Percentiles rank a stretch among this genome's conserved stretches.
phyloP scores from a whole-genome alignment of 208 protist genomes.

The Crithidia bombi region DNA sequence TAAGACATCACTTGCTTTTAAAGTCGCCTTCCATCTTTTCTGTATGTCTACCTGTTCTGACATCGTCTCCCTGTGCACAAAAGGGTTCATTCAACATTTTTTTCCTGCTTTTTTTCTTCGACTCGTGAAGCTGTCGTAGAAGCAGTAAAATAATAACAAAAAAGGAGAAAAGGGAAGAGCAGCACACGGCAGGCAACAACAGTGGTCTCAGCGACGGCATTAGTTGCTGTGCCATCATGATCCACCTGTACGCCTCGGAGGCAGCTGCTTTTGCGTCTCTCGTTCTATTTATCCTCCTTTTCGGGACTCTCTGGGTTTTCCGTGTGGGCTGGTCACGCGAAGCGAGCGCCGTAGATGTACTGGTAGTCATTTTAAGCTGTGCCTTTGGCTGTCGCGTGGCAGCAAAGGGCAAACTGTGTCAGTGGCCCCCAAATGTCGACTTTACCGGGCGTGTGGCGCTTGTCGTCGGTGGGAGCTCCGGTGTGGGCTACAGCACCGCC shows the following conservation, averaged over 20 bases:
- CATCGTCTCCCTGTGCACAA: background rate
- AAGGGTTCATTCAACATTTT: background rate
- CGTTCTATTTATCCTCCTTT: slow-evolving; percentile 20
- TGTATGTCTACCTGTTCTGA: background rate
- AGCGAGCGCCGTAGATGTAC: slow-evolving; percentile 23
- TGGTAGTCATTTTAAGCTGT: slow-evolving; percentile 46
- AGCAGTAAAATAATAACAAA: too few species aligned
- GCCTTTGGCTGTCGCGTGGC: slow-evolving; percentile 49
- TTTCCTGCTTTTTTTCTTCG: slow-evolving; percentile 1
- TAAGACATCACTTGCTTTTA: background rate
- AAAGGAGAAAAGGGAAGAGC: too few species aligned
- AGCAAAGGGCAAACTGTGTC: slow-evolving; percentile 53
- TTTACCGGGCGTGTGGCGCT: slow-evolving; percentile 72
- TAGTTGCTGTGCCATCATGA: too few species aligned
- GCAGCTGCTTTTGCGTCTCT: slow-evolving; percentile 35
- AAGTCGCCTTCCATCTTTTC: background rate
- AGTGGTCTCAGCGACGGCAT: too few species aligned
- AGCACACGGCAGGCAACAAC: too few species aligned
- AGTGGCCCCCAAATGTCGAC: slow-evolving; percentile 64
- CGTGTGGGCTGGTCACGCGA: slow-evolving; percentile 23
- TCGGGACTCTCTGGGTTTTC: slow-evolving; percentile 23
- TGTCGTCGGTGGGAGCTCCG: slow-evolving; percentile 79
- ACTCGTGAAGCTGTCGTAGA: background rate
- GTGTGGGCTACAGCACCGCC: slow-evolving; percentile 77
- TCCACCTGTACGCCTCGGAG: slow-evolving; percentile 73